Base-by-base conservation (phyloP, 306 rosid species). In the Sindora glabra region DNA sequence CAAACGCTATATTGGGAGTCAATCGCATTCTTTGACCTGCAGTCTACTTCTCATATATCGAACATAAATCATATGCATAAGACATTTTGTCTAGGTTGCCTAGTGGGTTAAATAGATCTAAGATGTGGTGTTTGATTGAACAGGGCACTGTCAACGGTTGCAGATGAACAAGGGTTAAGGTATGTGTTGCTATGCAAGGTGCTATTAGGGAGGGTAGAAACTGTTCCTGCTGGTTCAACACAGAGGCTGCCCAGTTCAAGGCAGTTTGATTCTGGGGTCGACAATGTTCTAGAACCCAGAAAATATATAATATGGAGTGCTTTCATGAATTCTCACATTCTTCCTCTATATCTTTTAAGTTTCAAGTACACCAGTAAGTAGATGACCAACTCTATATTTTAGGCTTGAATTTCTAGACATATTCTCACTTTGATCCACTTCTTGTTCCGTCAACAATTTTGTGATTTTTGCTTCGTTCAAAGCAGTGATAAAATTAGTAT, bases 181-280 rank as follows among this genome's bases (percentile, higher is more conserved):
- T 82, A 83, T 56, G 46, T 83, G 32, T 8, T 86, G 37, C 47
- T 83, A 30, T 83, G 90, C 71, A 74, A 59, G 5, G 90, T 81
- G 6, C 76, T 81, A 41, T 6, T 76, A 62, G 95, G 95, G 32
- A 74, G 57, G 32, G 39, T 54, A 19, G 90, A 86, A 72, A 22
- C 32, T 10, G 64, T 80, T 51, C 33, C 17, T 30, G 48, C 19
- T 12, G 86, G 80, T 15, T 86, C 89, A n/a, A 49, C 23, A 10
- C 89, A 82, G 34, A 48, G 17, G 8, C 69, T 66, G n/a, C 86
- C 95, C 0, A 79, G 77, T 50, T 78, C 81, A 1, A 18, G 10
- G 3, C 56, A 70, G 6, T 77, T 62, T 22, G 90, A 83, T 29
- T 59, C 79, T 0, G 95, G 82, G 0, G 84, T 79, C 2, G 95